These are phyloP conservation scores for Populus ilicifolia DNA, from an alignment of 345 rosid species.

Conservation along the genomic window DNA sequence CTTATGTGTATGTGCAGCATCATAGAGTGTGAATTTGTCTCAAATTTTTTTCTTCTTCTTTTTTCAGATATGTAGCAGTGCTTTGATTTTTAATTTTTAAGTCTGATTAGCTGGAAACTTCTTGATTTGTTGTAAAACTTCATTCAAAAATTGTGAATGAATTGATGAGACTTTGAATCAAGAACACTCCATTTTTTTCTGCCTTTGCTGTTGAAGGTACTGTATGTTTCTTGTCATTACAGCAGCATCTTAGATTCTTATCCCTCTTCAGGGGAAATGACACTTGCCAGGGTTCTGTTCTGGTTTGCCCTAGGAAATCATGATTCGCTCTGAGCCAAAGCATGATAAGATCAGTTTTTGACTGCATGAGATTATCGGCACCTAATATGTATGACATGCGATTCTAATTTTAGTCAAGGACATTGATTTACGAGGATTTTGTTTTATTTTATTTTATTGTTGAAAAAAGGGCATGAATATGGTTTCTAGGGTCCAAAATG, in stretches of 20 bases:
- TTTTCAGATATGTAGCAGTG: constrained; percentile 1
- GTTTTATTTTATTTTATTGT: too few relatives aligned
- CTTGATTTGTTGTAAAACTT: constrained; percentile 25
- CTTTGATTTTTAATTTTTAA: background rate
- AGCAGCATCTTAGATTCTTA: background rate
- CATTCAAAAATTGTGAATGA: constrained; percentile 21
- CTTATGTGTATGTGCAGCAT: constrained; percentile 1
- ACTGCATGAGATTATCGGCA: background rate
- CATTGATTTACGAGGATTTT: too few relatives aligned
- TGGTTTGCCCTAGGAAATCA: background rate
- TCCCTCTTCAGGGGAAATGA: background rate
- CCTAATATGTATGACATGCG: background rate
- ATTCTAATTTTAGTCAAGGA: background rate
- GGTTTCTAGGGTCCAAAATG: too few relatives aligned
- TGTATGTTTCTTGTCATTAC: background rate
- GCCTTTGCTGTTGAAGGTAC: background rate
- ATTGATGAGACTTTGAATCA: constrained; percentile 16
- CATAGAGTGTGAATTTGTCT: constrained; percentile 20
- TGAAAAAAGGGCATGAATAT: too few relatives aligned
- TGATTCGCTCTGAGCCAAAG: background rate
- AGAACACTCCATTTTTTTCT: background rate
- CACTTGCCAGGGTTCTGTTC: background rate
- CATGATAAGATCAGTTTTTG: background rate
- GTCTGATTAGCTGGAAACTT: background rate
- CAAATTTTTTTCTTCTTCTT: background rate